Evolutionary conservation across 192 early-diverging fungal species (phyloP).

Genomic region (Nowakowskiella sp.): DNA sequence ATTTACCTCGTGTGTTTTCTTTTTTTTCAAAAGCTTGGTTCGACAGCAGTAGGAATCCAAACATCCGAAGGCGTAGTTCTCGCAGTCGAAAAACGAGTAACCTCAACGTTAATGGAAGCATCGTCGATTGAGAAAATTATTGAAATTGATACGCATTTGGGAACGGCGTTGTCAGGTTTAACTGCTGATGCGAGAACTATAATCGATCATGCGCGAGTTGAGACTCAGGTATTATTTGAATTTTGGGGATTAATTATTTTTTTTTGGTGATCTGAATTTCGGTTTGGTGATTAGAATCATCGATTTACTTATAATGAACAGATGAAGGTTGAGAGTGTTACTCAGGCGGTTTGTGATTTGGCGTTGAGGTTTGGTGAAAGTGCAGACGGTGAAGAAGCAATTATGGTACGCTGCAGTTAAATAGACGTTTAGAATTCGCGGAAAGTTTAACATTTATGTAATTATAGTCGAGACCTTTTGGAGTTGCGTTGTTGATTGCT

Average conservation of each 20-base stretch:
- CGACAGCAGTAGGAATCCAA: constrained; percentile 96
- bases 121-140: constrained; percentile 97
- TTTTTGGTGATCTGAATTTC: constrained; percentile 7
- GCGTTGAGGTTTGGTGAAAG: constrained; percentile 96
- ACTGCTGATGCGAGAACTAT: constrained; percentile 95
- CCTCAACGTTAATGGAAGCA: constrained; percentile 83
- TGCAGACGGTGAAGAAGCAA: constrained; percentile 90
- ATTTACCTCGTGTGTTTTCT: neutral
- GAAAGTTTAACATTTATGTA: neutral
- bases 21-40: constrained; percentile 62
- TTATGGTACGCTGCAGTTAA: constrained; percentile 62
- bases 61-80: constrained; percentile 88
- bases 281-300: constrained; percentile 61
- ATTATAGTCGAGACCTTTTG: constrained; percentile 87
- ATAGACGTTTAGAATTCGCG: neutral
- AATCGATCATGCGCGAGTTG: constrained; percentile 95
- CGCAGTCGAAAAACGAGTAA: constrained; percentile 95
- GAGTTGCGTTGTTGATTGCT: constrained; percentile 96
- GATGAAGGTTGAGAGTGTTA: constrained; percentile 93
- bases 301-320: constrained; percentile 91
- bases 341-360: constrained; percentile 96
- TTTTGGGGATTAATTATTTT: constrained; percentile 10
- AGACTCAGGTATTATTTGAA: constrained; percentile 66
- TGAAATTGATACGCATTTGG: constrained; percentile 91
- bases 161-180: constrained; percentile 95